A percentile compares a stretch with the other conserved stretches of the same genome.
phyloP scores from a whole-genome alignment of 2,329 filamentous ascomycete genomes.

The Fusarium setosum region DNA sequence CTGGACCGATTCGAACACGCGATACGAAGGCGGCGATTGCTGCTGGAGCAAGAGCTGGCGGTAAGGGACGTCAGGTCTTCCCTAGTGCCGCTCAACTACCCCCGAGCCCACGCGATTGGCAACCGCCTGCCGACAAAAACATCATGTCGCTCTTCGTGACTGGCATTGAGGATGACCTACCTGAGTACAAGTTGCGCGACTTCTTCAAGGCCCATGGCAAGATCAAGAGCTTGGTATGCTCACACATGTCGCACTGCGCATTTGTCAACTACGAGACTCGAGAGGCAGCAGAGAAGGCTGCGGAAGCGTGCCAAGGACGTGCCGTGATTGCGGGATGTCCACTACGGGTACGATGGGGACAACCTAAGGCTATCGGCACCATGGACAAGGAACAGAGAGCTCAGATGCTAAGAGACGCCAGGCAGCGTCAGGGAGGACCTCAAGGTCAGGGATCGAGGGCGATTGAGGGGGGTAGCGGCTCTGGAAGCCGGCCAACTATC shows the following conservation, averaged over 20 bases:
- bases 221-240: slow-evolving; percentile 92
- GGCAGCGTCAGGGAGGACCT: slow-evolving; percentile 50
- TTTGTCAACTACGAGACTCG: slow-evolving; percentile 95
- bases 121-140: slow-evolving; percentile 84
- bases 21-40: slow-evolving; percentile 66
- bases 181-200: slow-evolving; percentile 89
- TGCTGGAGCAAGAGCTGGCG: slow-evolving; percentile 60
- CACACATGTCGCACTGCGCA: slow-evolving; percentile 95
- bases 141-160: slow-evolving; percentile 96
- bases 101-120: slow-evolving; percentile 85
- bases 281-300: slow-evolving; percentile 86
- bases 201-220: slow-evolving; percentile 92
- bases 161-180: slow-evolving; percentile 94
- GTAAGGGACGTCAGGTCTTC: slow-evolving; percentile 66
- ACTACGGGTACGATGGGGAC: slow-evolving; percentile 89
- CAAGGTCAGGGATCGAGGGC: slow-evolving; percentile 34
- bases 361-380: slow-evolving; percentile 89
- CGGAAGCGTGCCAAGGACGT: slow-evolving; percentile 85
- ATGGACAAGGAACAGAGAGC: slow-evolving; percentile 89
- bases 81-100: slow-evolving; percentile 79
- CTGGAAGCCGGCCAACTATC: slow-evolving; percentile 36
- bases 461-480: slow-evolving; percentile 46
- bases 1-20: slow-evolving; percentile 83
- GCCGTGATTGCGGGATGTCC: slow-evolving; percentile 93
- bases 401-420: slow-evolving; percentile 81